Evolutionary conservation across 805 yeast genomes (phyloP), one percentile per base, ranked within the genome.

Genomic region (Ogataea angusta): DNA sequence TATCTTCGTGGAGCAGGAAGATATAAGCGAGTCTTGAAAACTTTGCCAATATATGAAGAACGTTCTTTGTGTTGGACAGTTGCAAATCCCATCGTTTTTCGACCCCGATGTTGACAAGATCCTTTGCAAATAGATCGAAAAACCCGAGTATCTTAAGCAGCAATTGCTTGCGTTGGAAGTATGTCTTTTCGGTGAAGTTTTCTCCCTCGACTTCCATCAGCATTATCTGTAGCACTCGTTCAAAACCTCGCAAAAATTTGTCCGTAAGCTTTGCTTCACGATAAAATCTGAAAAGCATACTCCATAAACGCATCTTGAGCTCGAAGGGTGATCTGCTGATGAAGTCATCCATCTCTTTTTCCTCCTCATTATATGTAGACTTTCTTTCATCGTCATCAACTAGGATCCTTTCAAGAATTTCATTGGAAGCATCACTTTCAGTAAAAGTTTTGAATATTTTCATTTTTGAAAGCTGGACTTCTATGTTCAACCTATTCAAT

Each of bases 281-380:
- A 51, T 83, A 85, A 40, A 73, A 72, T 47, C 73, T 76, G 34
- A 87, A 70, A 13, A 90, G 64, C 17, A 83, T 70, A 23, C 76
- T 77, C 95, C 97, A 90, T 2, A 93, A 62, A 39, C 81, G 80
- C 27, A 89, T 63, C 41, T 76, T 76, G 56, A 88, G 72, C 16
- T 77, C 82, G 16, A 83, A 66, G 0, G 93, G 77, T 0, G 95
- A 78, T 10, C 66, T 68, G 3, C 68, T 62, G 12, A 93, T 66
- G 54, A 91, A 87, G 10, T 66, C 60, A 16, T 71, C 67, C 59
- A 88, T 80, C 6, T 89, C 79, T 12, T 54, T 48, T 25, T 73
- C 68, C 25, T 70, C 74, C 1, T 54, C 41, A 10, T 63, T 30
- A n/a, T 56, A 3, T 74, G 47, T 17, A 1, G 50, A 42, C 5